These are phyloP conservation scores for Aspergillus viridinutans DNA, from an alignment of 2,329 filamentous ascomycete genomes.

Conservation along the genomic window DNA sequence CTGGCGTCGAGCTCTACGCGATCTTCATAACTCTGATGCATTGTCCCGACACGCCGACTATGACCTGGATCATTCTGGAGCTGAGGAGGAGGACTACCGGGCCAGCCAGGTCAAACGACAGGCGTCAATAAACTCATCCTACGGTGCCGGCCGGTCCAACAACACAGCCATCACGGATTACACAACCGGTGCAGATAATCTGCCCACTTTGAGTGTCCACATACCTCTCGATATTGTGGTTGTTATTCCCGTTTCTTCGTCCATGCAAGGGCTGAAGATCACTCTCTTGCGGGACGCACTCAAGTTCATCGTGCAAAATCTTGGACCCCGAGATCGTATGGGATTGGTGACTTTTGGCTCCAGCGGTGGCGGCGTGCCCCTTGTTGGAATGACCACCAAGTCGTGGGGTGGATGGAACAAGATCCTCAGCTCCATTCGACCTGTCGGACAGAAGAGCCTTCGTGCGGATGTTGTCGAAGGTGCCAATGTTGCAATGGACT, in stretches of 20 bases:
- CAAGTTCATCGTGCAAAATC: conserved; percentile 81
- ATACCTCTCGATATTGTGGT: conserved; percentile 94
- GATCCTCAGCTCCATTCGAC: conserved; percentile 79
- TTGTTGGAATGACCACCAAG: conserved; percentile 98
- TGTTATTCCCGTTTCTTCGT: conserved; percentile 93
- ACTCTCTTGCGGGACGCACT: conserved; percentile 87
- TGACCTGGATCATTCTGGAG: conserved; percentile 74
- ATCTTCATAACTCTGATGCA: conserved; percentile 69
- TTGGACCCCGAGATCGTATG: conserved; percentile 94
- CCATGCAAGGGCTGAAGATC: conserved; percentile 99
- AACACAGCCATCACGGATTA: conserved; percentile 92
- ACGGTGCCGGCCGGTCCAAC: conserved; percentile 74
- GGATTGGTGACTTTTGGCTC: conserved; percentile 96
- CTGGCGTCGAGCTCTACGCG: conserved; percentile 83
- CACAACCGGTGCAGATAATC: conserved; percentile 56
- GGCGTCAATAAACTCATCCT: conserved; percentile 77
- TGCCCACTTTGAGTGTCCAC: conserved; percentile 67
- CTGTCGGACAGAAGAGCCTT: conserved; percentile 93
- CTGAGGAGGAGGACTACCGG: conserved; percentile 83
- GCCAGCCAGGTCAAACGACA: conserved; percentile 59
- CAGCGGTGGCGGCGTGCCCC: conserved; percentile 82
- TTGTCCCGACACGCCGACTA: conserved; percentile 66
- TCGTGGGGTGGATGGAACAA: conserved; percentile 88
- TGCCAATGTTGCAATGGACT: conserved; percentile 95
- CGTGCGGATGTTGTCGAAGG: conserved; percentile 96